A percentile compares a stretch with the other conserved stretches of the same genome.
These are phyloP conservation scores for Hymenoscyphus linearis DNA, from an alignment of 2,329 filamentous ascomycete species.

Conservation along the genomic window DNA sequence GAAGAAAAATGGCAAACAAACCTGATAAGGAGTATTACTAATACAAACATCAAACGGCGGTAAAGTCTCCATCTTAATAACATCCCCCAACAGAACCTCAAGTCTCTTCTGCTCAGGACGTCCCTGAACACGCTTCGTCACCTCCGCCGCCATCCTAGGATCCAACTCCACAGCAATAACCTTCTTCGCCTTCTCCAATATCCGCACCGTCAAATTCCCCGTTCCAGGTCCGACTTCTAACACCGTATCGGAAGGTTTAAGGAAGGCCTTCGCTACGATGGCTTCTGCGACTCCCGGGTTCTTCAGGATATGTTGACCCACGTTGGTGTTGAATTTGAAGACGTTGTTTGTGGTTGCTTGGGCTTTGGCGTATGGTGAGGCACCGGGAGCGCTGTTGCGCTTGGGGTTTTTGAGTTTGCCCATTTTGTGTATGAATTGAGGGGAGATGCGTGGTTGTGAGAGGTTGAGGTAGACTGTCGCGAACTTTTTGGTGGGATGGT, in stretches of 20 bases:
- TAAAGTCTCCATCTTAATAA: slow-evolving; percentile 68
- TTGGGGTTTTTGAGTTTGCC: slow-evolving; percentile 32
- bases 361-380: slow-evolving; percentile 30
- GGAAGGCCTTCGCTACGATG: slow-evolving; percentile 78
- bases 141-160: slow-evolving; percentile 84
- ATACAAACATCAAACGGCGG: slow-evolving; percentile 81
- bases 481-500: slow-evolving; percentile 2
- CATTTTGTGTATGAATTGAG: too few species aligned
- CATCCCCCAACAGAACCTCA: slow-evolving; percentile 85
- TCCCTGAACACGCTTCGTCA: slow-evolving; percentile 89
- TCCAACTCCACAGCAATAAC: slow-evolving; percentile 85
- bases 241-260: slow-evolving; percentile 87
- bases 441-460: not conserved
- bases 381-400: slow-evolving; percentile 27
- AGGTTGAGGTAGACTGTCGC: not conserved
- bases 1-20: slow-evolving; percentile 28
- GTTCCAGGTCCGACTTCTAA: slow-evolving; percentile 90
- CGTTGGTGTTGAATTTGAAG: slow-evolving; percentile 76
- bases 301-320: slow-evolving; percentile 79
- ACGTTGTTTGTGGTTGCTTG: slow-evolving; percentile 60
- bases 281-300: slow-evolving; percentile 79
- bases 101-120: slow-evolving; percentile 78
- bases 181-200: slow-evolving; percentile 81
- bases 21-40: slow-evolving; percentile 60
- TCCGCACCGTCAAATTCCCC: slow-evolving; percentile 83